Evolutionary conservation across 768 basidiomycete genomes (phyloP), one percentile per base, ranked within the genome.

Genomic region (Lyophyllum atratum): DNA sequence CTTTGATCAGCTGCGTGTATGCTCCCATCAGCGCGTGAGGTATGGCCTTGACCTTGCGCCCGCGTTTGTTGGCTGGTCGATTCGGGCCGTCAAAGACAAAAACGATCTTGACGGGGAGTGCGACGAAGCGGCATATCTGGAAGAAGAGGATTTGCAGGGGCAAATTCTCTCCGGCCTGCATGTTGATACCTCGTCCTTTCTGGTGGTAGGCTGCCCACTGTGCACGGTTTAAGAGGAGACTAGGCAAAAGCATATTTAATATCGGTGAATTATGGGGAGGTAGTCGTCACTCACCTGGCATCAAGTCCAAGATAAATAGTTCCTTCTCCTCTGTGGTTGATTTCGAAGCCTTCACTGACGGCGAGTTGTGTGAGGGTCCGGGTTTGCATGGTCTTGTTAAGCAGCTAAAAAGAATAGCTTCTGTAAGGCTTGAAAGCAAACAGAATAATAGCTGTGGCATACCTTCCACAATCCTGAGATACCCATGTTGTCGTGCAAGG

Each of bases 391-490:
- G 39, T 40, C 12, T 37, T 2, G 2, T 19, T 15, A 17, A 52
- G 40, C 29, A 52, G 21, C 51, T 52, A 14, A 5, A 31, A 52
- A 21, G 4, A 2, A 6, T 11, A 37, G 49, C n/a, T 22, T 28
- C 15, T n/a, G 15, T 28, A 40, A 17, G 12, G 12, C 4, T 40
- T 26, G 12, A 26, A 31, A 19, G 26, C 12, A 26, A 4, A 39
- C 12, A 37, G 5, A 40, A 28, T 6, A 4, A n/a, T n/a, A n/a
- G n/a, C n/a, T n/a, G n/a, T n/a, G n/a, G 22, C 40, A 11, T 5
- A 52, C 51, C 40, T 52, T 52, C 51, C 51, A 52, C 22, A 52
- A 29, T n/a, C 37, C 51, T 15, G 39, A 17, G 22, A 55, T 42
- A 26, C 34, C 47, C 47, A 55, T 45, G 39, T 54, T 46, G 42